These are phyloP conservation scores for Graphilbum sp. DNA, from an alignment of 2,329 filamentous ascomycete genomes.

Conservation along the genomic window DNA sequence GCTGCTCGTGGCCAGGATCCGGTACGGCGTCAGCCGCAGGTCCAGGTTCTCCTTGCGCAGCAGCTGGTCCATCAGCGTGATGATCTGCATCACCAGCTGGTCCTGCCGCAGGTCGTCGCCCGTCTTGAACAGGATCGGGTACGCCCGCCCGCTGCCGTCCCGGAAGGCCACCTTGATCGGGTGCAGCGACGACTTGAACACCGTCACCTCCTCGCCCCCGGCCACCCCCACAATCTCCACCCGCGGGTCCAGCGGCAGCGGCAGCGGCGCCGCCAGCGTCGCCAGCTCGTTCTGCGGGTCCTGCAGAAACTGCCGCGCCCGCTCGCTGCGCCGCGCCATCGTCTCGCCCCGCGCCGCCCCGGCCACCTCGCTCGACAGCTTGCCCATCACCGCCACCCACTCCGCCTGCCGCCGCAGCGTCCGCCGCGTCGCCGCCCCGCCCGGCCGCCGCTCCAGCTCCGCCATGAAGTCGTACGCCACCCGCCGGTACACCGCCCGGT, in stretches of 20 bases:
- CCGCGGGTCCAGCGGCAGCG: conserved; percentile 75
- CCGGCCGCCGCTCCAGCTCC: conserved; percentile 56
- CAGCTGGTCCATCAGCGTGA: conserved; percentile 92
- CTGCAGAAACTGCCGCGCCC: conserved; percentile 65
- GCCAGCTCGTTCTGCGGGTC: conserved; percentile 84
- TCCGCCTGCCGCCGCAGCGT: conserved; percentile 76
- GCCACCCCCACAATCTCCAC: conserved; percentile 56
- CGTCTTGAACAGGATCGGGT: conserved; percentile 92
- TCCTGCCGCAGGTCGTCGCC: conserved; percentile 94
- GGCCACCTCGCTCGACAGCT: conserved; percentile 78
- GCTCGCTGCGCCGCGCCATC: conserved; percentile 65
- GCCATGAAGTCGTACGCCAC: conserved; percentile 95
- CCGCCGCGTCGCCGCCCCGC: conserved; percentile 57
- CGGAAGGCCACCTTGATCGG: conserved; percentile 87
- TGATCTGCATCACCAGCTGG: conserved; percentile 91
- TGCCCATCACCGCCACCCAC: conserved; percentile 70
- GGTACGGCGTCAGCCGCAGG: conserved; percentile 87
- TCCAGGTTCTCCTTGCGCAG: conserved; percentile 93
- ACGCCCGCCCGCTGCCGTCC: conserved; percentile 58
- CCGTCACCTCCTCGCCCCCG: conserved; percentile 53
- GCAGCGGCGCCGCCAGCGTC: conserved; percentile 68
- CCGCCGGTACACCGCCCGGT: conserved; percentile 76
- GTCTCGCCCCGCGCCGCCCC: conserved; percentile 63
- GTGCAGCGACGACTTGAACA: conserved; percentile 90
- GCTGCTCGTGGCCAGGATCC: conserved; percentile 84